Base-by-base conservation (phyloP, 768 basidiomycete species). In the Serendipita sp. region DNA sequence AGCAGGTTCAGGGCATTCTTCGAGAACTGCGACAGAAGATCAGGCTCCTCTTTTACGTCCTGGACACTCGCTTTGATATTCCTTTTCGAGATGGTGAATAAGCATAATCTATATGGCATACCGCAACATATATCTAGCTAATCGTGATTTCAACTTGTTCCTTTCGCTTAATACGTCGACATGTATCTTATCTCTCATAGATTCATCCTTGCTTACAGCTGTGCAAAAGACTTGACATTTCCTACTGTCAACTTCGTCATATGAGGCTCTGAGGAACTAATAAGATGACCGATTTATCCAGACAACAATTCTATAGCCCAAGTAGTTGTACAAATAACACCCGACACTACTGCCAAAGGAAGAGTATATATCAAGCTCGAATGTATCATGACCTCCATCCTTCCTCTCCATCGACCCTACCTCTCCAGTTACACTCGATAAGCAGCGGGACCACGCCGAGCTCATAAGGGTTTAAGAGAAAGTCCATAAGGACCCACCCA, bases 401-500 rank as follows among this genome's bases (percentile, higher is more conserved):
- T 46, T 67, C 67, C 36, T 67, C 67, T 8, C 66, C 66, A 23
- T 53, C n/a, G 3, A 58, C 62, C 27, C 67, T 52, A 31, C 83
- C 84, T 66, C 79, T 75, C 71, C 81, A 91, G 70, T 91, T 91
- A 70, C 84, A 88, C 68, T 91, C 90, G 13, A 91, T 79, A 6
- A 91, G 73, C 5, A 92, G 72, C 0, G 84, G 81, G 2, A 85
- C 77, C 37, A 91, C 67, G 2, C 76, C 77, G 29, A 76, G 73
- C 31, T 78, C 77, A 34, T 67, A 62, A 2, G 87, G 86, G 63
- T 85, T 79, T 3, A 76, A 75, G 67, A 80, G 88, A 69, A 81
- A 92, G 69, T 92, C 90, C 76, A 89, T 75, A 36, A 91, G 71
- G 2, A 76, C 78, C 88, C 90, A 91, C 3, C 88, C 88, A 29